A percentile compares a stretch with the other conserved stretches of the same genome.
phyloP scores from a whole-genome alignment of 768 basidiomycete genomes.

The Fistulinella prunicolor region DNA sequence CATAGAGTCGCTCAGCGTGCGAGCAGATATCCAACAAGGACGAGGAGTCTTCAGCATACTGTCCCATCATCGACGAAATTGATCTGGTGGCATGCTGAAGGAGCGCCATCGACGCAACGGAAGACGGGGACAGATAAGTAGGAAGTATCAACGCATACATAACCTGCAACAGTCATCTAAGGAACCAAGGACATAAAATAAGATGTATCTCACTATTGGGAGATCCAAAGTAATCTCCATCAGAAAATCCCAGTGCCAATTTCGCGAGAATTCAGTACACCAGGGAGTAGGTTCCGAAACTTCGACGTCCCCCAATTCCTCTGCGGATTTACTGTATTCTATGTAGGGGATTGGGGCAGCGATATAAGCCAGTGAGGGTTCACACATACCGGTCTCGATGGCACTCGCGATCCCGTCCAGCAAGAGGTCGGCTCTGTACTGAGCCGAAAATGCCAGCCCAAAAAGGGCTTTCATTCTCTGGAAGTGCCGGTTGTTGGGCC shows the following conservation, averaged over 20 bases:
- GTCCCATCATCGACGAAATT: slow-evolving; percentile 15
- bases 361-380: background rate
- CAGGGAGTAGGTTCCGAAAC: slow-evolving; percentile 28
- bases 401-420: slow-evolving; percentile 36
- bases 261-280: slow-evolving; percentile 9
- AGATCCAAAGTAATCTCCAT: slow-evolving; percentile 30
- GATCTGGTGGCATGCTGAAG: slow-evolving; percentile 32
- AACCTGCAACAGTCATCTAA: slow-evolving; percentile 15
- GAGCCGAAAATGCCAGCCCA: slow-evolving; percentile 35
- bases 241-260: slow-evolving; percentile 39
- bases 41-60: slow-evolving; percentile 3
- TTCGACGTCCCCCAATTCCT: slow-evolving; percentile 30
- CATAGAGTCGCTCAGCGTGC: slow-evolving; percentile 20
- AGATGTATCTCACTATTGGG: slow-evolving; percentile 31
- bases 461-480: slow-evolving; percentile 39
- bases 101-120: slow-evolving; percentile 34
- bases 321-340: slow-evolving; percentile 39
- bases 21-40: slow-evolving; percentile 14
- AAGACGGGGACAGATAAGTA: slow-evolving; percentile 26
- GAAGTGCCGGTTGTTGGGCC: slow-evolving; percentile 36
- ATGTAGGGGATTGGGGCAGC: background rate
- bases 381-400: slow-evolving; percentile 31
- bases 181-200: background rate
- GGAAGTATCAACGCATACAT: slow-evolving; percentile 22
- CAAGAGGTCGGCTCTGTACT: slow-evolving; percentile 34